Percentiles rank a stretch among this genome's conserved stretches.
Conservation (phyloP, 2,329 filamentous ascomycete genomes). For the Ophiosphaerella narmari region DNA sequence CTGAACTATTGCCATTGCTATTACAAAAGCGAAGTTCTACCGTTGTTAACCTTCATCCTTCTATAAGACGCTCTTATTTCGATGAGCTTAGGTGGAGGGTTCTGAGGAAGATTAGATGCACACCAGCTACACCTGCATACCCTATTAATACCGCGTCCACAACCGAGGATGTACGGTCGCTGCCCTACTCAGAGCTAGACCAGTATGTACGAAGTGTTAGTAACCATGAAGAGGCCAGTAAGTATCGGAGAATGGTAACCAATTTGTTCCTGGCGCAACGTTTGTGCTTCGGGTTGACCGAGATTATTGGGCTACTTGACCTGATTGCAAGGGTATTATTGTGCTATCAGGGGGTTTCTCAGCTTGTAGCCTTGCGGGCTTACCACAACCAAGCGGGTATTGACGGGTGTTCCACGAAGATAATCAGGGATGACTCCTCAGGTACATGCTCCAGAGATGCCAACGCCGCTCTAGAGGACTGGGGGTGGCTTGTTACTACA, state of each 20-base stretch:
- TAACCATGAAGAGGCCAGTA: slow-evolving; percentile 17
- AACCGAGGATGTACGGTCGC: slow-evolving; percentile 45
- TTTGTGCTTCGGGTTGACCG: slow-evolving; percentile 44
- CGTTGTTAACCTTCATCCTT: slow-evolving; percentile 33
- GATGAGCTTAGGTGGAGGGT: slow-evolving; percentile 45
- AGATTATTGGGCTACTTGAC: slow-evolving; percentile 69
- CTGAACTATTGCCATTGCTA: slow-evolving; percentile 53
- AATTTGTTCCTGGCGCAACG: slow-evolving; percentile 51
- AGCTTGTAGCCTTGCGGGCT: slow-evolving; percentile 20
- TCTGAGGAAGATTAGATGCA: slow-evolving; percentile 46
- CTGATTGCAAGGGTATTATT: slow-evolving; percentile 69
- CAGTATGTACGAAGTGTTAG: slow-evolving; percentile 34
- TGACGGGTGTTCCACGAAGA: slow-evolving; percentile 1
- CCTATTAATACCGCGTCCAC: slow-evolving; percentile 15
- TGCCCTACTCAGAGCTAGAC: slow-evolving; percentile 48
- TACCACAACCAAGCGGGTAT: not conserved
- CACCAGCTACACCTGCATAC: slow-evolving; percentile 47
- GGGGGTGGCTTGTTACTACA: slow-evolving; percentile 7
- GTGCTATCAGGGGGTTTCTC: slow-evolving; percentile 36
- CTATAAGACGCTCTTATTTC: slow-evolving; percentile 10
- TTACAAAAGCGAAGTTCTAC: slow-evolving; percentile 27
- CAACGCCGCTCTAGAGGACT: not conserved
- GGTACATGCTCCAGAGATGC: slow-evolving; percentile 1
- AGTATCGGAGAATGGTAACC: slow-evolving; percentile 46
- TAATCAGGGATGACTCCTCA: not conserved